A percentile compares a stretch with the other conserved stretches of the same genome.
Conservation (phyloP, 495 filamentous ascomycete species). For the Annulohypoxylon stygium region DNA sequence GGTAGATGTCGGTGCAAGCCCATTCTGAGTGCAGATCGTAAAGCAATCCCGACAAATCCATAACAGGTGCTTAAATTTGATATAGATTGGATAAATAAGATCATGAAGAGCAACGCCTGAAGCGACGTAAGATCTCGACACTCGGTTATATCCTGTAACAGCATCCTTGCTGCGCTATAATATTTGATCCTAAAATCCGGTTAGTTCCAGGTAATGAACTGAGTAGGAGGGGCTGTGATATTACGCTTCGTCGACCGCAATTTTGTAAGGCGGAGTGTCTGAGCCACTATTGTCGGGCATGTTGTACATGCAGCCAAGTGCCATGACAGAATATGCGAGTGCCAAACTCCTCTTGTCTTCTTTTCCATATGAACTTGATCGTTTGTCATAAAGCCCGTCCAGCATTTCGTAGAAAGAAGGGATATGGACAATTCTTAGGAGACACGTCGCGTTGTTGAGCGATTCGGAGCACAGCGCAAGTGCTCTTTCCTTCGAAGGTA, state of each 20-base stretch:
- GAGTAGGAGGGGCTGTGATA: slow-evolving; percentile 20
- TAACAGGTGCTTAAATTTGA: slow-evolving; percentile 94
- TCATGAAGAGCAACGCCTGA: slow-evolving; percentile 91
- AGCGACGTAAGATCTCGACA: slow-evolving; percentile 87
- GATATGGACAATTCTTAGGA: slow-evolving; percentile 89
- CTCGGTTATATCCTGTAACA: slow-evolving; percentile 90
- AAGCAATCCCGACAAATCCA: slow-evolving; percentile 89
- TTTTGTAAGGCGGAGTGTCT: slow-evolving; percentile 67
- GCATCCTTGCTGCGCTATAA: slow-evolving; percentile 78
- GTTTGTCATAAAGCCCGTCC: slow-evolving; percentile 81
- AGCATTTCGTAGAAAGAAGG: slow-evolving; percentile 85
- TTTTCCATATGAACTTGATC: slow-evolving; percentile 74
- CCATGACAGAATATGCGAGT: slow-evolving; percentile 84
- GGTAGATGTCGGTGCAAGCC: slow-evolving; percentile 85
- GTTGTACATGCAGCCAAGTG: slow-evolving; percentile 87
- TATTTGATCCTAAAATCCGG: slow-evolving; percentile 76
- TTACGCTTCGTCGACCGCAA: slow-evolving; percentile 85
- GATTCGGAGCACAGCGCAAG: slow-evolving; percentile 79
- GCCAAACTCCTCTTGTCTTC: slow-evolving; percentile 86
- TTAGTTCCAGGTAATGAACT: not conserved
- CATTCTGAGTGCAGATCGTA: slow-evolving; percentile 86
- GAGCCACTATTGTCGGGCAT: slow-evolving; percentile 60
- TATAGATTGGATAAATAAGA: slow-evolving; percentile 90
- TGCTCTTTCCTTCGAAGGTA: slow-evolving; percentile 78
- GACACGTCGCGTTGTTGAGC: slow-evolving; percentile 83